These are phyloP conservation scores for Ensete ventricosum DNA, from an alignment of 176 grass and related monocot species.

Conservation along the genomic window DNA sequence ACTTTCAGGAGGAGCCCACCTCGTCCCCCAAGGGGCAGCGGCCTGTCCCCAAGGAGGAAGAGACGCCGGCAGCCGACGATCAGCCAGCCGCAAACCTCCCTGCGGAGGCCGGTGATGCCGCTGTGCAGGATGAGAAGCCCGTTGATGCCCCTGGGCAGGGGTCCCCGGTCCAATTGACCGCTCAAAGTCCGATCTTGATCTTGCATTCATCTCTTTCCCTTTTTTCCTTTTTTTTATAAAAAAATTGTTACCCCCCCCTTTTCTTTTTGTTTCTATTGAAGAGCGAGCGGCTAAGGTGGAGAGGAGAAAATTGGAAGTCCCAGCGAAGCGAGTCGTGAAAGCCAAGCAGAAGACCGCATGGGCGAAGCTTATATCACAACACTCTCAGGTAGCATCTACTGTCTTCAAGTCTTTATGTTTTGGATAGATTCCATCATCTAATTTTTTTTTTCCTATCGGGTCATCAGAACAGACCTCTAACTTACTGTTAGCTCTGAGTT, in stretches of 20 bases:
- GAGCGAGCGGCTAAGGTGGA: constrained; percentile 7
- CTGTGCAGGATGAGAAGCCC: neutral
- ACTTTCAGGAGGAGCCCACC: neutral
- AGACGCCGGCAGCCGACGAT: neutral
- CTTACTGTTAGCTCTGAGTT: too few species aligned
- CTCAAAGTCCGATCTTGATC: neutral
- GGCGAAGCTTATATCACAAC: constrained; percentile 86
- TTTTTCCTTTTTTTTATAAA: neutral
- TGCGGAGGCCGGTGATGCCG: neutral
- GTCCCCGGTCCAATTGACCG: neutral
- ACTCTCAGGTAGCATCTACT: constrained; percentile 42
- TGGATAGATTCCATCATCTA: too few species aligned
- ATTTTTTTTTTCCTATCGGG: too few species aligned
- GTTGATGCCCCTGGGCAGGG: neutral
- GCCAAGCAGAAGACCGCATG: constrained; percentile 43
- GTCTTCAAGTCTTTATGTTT: neutral
- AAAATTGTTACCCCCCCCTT: too few species aligned
- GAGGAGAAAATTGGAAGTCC: constrained; percentile 20
- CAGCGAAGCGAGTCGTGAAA: constrained; percentile 23
- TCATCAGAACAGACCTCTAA: too few species aligned
- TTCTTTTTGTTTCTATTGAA: neutral
- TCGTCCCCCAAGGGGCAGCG: neutral
- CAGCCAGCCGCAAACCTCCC: neutral
- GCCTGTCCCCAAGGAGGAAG: neutral
- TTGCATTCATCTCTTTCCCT: neutral